Percentiles rank a stretch among this genome's conserved stretches.
phyloP scores from a whole-genome alignment of 768 basidiomycete species.

The Suillus tomentosus region DNA sequence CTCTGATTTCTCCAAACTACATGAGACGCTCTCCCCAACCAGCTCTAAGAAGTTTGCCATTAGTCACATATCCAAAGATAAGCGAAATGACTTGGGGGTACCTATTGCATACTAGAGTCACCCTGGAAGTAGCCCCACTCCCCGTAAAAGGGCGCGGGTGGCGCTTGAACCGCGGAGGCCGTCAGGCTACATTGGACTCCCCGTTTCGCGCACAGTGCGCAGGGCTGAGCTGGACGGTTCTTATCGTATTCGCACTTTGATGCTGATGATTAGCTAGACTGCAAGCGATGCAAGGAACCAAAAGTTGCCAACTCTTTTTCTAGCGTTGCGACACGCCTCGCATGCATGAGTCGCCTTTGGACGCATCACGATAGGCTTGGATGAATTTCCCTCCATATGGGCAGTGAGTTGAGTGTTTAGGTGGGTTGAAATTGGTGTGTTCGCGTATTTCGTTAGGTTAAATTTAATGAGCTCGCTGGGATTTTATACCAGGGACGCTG shows the following conservation, averaged over 20 bases:
- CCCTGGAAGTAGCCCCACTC: neutral
- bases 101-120: neutral
- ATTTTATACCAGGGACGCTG: constrained; percentile 1
- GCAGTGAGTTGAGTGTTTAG: neutral
- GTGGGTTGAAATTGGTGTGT: neutral
- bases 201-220: constrained; percentile 24
- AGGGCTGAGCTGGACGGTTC: constrained; percentile 18
- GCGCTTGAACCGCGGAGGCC: constrained; percentile 14
- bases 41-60: neutral
- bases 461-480: neutral
- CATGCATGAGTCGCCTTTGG: neutral
- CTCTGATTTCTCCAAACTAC: constrained; percentile 6
- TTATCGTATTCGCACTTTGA: constrained; percentile 18
- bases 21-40: neutral
- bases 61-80: neutral
- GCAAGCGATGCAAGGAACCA: neutral
- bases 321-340: constrained; percentile 1
- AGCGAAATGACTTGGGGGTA: neutral
- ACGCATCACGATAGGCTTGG: neutral
- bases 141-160: neutral
- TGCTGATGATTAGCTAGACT: neutral
- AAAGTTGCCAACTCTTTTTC: neutral
- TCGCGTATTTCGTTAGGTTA: neutral
- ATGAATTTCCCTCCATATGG: neutral
- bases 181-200: constrained; percentile 18